phyloP scores from a whole-genome alignment of 352 stramenopile genomes.

The Pythium grandisporangium region DNA sequence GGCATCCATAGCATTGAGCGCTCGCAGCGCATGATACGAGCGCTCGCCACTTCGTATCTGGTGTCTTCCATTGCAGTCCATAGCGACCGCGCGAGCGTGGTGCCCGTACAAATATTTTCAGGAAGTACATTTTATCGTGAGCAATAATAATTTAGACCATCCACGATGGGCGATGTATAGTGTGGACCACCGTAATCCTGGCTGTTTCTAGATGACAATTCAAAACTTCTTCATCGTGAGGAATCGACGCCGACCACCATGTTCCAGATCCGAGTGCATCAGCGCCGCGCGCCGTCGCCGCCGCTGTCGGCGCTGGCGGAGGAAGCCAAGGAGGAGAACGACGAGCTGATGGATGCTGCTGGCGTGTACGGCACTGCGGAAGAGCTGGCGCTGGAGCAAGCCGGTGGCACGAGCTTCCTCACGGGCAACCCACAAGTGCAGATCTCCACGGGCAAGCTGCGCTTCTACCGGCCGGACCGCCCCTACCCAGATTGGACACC shows the following conservation, averaged over 20 bases:
- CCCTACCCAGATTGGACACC: slow-evolving; percentile 20
- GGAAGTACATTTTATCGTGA: background rate
- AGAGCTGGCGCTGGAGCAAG: slow-evolving; percentile 18
- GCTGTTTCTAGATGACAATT: background rate
- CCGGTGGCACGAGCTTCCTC: slow-evolving; percentile 35
- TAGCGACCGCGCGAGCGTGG: too few species aligned
- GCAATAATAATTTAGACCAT: background rate
- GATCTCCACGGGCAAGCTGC: slow-evolving; percentile 65
- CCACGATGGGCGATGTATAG: background rate
- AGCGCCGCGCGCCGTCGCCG: too few species aligned
- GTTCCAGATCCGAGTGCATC: slow-evolving; percentile 83
- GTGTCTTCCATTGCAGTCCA: too few species aligned
- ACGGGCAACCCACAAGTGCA: slow-evolving; percentile 74
- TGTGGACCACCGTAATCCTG: background rate
- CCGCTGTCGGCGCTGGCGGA: slow-evolving; percentile 2
- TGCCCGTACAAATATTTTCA: too few species aligned
- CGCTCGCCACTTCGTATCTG: too few species aligned
- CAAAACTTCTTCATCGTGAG: background rate
- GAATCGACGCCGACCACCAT: slow-evolving; percentile 14
- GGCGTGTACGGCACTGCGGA: slow-evolving; percentile 12
- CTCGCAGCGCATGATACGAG: too few species aligned
- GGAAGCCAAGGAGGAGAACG: slow-evolving; percentile 25
- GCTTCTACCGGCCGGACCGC: slow-evolving; percentile 72
- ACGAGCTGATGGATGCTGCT: slow-evolving; percentile 16
- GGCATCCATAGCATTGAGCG: too few species aligned